phyloP scores from a whole-genome alignment of 2,329 filamentous ascomycete genomes.

The Xylariaceae sp. region DNA sequence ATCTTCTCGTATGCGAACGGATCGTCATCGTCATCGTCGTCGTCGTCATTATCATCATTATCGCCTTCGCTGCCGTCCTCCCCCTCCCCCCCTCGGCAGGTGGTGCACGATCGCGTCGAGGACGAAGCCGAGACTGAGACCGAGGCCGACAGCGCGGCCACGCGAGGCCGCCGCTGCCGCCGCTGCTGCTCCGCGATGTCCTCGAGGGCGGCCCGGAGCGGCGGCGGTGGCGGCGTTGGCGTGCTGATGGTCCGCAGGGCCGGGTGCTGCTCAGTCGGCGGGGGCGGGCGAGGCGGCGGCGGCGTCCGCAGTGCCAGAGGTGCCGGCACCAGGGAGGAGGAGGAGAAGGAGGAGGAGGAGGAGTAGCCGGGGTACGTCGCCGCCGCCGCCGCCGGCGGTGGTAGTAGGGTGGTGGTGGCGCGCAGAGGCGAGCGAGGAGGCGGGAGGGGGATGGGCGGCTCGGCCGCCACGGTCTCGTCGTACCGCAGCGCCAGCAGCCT shows the following conservation, averaged over 20 bases:
- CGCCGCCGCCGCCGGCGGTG: constrained; percentile 9
- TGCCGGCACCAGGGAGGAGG: no score
- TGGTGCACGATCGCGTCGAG: no score
- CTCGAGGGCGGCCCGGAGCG: constrained; percentile 26
- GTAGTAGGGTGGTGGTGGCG: constrained; percentile 16
- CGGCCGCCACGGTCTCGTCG: constrained; percentile 51
- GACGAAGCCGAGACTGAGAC: no score
- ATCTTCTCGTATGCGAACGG: constrained; percentile 24
- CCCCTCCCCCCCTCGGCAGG: no score
- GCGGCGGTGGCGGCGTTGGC: no score
- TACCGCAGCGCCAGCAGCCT: constrained; percentile 50
- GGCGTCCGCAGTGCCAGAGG: no score
- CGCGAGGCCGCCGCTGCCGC: background rate
- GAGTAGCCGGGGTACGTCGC: constrained; percentile 8
- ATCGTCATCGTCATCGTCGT: constrained; percentile 29
- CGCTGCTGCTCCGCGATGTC: constrained; percentile 27
- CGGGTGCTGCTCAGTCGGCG: constrained; percentile 46
- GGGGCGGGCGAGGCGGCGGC: constrained; percentile 29
- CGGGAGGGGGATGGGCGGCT: constrained; percentile 48
- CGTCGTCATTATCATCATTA: constrained; percentile 27
- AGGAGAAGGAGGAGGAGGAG: constrained; percentile 7
- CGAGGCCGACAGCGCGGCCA: no score
- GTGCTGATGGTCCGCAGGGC: constrained; percentile 35
- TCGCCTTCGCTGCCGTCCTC: no score
- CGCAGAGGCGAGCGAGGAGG: constrained; percentile 33